These are phyloP conservation scores for Fonsecaea erecta DNA, from an alignment of 2,329 filamentous ascomycete species.

Conservation along the genomic window DNA sequence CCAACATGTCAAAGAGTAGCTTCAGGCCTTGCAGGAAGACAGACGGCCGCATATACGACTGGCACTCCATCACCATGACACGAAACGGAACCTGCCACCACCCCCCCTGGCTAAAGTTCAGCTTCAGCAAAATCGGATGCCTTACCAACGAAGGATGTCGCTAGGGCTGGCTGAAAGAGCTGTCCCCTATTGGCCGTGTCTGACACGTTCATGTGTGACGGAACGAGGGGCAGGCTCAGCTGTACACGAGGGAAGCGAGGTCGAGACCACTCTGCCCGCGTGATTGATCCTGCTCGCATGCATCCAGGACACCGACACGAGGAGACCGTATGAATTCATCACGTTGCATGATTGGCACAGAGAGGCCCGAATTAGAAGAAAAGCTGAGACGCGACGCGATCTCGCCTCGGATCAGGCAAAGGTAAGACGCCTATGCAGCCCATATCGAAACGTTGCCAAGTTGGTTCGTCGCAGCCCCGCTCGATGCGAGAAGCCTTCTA, in stretches of 20 bases:
- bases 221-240: conserved; percentile 20
- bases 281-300: not conserved
- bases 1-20: not conserved
- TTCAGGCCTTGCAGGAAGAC: not conserved
- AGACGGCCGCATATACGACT: not conserved
- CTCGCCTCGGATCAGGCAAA: not conserved
- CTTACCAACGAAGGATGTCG: conserved; percentile 2
- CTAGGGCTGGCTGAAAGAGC: conserved; percentile 16
- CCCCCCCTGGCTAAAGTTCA: not conserved
- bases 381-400: not conserved
- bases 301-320: not conserved
- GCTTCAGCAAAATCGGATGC: conserved; percentile 13
- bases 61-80: not conserved
- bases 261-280: conserved; percentile 10
- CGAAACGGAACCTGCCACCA: not conserved
- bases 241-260: conserved; percentile 9
- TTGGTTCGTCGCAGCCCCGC: not conserved
- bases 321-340: not conserved
- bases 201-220: not conserved
- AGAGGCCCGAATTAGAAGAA: not conserved
- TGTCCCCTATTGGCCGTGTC: conserved; percentile 12
- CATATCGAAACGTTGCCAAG: not conserved
- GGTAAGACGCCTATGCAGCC: not conserved
- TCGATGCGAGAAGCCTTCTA: not conserved
- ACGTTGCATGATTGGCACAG: not conserved